Evolutionary conservation across 1,284 basidiomycete genomes (phyloP).

Genomic region (Microbotryum silenes-acaulis): DNA sequence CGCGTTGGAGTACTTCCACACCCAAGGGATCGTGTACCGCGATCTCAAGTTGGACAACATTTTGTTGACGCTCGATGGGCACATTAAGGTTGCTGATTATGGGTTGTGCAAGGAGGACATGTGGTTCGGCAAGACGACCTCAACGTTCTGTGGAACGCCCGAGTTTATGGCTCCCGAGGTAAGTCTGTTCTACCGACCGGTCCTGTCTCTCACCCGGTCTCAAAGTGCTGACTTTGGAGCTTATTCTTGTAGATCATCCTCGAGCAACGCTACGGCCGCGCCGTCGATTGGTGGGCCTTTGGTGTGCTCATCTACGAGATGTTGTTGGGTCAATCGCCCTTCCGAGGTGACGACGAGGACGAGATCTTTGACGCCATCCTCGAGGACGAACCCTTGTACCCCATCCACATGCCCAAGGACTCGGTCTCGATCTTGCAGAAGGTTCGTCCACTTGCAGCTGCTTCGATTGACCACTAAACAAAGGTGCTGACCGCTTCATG

Average conservation of each 20-base stretch:
- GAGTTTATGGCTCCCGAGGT: constrained; percentile 99
- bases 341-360: constrained; percentile 98
- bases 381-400: constrained; percentile 96
- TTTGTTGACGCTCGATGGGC: constrained; percentile 89
- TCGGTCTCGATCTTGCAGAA: constrained; percentile 93
- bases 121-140: constrained; percentile 95
- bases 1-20: constrained; percentile 96
- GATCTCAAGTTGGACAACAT: constrained; percentile 99
- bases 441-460: constrained; percentile 45
- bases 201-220: neutral
- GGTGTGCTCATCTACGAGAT: constrained; percentile 98
- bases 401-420: constrained; percentile 99
- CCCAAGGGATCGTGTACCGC: constrained; percentile 88
- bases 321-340: constrained; percentile 96
- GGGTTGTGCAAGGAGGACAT: constrained; percentile 99
- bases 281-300: constrained; percentile 99
- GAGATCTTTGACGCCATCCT: constrained; percentile 99
- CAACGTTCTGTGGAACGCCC: constrained; percentile 98
- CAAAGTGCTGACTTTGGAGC: neutral
- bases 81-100: constrained; percentile 98
- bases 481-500: neutral
- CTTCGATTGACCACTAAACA: neutral
- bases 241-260: constrained; percentile 65
- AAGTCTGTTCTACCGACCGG: constrained; percentile 24
- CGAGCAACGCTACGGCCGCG: constrained; percentile 94